Conservation (phyloP, 1,284 basidiomycete species). For the Microstroma glucosiphilum region DNA sequence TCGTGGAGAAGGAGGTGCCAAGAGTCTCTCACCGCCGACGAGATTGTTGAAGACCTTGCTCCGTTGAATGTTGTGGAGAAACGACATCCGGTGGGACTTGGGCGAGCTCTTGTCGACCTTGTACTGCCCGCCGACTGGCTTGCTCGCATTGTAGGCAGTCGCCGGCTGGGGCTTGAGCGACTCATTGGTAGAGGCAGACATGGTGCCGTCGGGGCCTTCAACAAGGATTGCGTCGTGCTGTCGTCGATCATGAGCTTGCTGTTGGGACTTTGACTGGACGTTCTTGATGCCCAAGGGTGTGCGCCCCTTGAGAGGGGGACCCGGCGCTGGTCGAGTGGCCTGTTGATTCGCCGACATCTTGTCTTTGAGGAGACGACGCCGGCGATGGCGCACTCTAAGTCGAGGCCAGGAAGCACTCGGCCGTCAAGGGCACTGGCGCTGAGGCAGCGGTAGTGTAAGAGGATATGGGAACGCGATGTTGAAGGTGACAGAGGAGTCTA, state of each 20-base stretch:
- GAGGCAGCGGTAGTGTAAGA: no score
- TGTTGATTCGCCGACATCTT: no score
- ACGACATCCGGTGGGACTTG: neutral
- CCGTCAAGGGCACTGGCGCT: no score
- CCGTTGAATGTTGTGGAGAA: neutral
- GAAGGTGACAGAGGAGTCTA: no score
- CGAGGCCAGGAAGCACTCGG: no score
- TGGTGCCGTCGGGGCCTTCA: neutral
- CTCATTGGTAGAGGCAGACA: neutral
- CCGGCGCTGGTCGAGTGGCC: no score
- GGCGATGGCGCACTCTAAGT: no score
- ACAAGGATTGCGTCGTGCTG: neutral
- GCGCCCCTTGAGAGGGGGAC: constrained; percentile 7
- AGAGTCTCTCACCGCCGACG: no score
- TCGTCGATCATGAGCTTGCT: constrained; percentile 7
- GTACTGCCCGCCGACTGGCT: neutral
- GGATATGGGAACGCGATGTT: no score
- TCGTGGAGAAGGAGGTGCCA: no score
- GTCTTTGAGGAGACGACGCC: no score
- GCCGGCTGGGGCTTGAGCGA: neutral
- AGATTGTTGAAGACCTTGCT: neutral
- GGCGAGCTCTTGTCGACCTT: neutral
- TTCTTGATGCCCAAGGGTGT: constrained; percentile 31
- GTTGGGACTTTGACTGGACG: constrained; percentile 17
- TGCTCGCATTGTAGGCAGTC: neutral